Conservation (phyloP, 139 green algal species). For the Astrephomene gubernaculifera region DNA sequence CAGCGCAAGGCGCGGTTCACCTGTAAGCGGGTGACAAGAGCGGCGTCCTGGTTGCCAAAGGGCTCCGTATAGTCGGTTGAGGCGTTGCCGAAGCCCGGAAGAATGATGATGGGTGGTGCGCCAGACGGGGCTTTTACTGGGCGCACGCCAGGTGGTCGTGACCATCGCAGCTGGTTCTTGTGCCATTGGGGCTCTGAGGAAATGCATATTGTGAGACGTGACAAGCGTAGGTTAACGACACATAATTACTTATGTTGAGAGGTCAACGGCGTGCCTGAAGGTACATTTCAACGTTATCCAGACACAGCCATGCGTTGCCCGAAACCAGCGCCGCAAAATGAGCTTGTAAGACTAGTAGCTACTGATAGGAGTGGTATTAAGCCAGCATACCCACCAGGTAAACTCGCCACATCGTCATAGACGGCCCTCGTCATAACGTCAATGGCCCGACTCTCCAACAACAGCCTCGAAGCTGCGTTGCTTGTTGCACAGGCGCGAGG, state of each 20-base stretch:
- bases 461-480: neutral
- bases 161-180: slow-evolving; percentile 26
- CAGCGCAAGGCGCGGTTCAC: neutral
- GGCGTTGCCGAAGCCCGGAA: slow-evolving; percentile 39
- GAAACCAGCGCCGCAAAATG: too few relatives aligned
- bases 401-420: neutral
- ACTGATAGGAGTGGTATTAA: too few relatives aligned
- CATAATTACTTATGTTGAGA: too few relatives aligned
- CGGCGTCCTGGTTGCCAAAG: slow-evolving; percentile 28
- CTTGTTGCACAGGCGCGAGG: slow-evolving; percentile 6
- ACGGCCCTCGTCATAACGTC: neutral
- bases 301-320: too few relatives aligned
- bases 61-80: slow-evolving; percentile 30
- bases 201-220: too few relatives aligned
- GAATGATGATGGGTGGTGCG: slow-evolving; percentile 23
- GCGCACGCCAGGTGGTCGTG: neutral
- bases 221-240: too few relatives aligned
- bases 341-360: too few relatives aligned
- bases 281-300: too few relatives aligned
- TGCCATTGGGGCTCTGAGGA: slow-evolving; percentile 21
- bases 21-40: neutral
- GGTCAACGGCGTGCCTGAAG: too few relatives aligned
- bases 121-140: neutral
- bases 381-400: slow-evolving; percentile 22
- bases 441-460: neutral